A percentile compares a stretch with the other conserved stretches of the same genome.
phyloP scores from a whole-genome alignment of 73 alveolate genomes.

The Effrenium voratum region DNA sequence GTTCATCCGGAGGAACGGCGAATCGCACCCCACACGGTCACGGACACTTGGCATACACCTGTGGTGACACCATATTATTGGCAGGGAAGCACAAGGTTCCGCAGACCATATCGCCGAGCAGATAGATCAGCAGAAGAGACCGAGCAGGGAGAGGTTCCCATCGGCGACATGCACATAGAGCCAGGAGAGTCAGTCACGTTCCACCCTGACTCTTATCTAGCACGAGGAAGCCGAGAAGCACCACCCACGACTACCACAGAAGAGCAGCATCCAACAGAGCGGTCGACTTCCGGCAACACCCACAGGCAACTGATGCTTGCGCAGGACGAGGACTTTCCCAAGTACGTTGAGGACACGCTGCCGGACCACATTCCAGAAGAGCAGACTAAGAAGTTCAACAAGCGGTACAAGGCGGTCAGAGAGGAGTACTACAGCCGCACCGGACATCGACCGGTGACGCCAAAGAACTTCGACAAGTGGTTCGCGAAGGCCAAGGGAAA shows the following conservation, averaged over 20 bases:
- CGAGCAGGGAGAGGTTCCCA: no score
- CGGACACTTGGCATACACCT: neutral
- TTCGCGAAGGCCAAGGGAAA: neutral
- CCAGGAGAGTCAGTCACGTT: no score
- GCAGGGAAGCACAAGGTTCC: neutral
- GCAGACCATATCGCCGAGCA: neutral
- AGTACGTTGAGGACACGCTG: neutral
- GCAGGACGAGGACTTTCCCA: neutral
- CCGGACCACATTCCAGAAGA: neutral
- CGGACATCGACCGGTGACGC: neutral
- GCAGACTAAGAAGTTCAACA: neutral
- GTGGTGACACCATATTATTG: neutral
- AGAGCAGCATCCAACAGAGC: no score
- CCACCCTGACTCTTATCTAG: no score
- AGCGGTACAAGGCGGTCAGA: neutral
- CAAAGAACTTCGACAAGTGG: neutral
- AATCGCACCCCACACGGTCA: neutral
- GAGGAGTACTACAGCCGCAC: constrained; percentile 23
- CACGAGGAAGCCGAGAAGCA: no score
- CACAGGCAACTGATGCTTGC: neutral
- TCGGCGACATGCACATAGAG: no score
- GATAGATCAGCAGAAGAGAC: neutral
- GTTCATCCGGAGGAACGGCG: neutral
- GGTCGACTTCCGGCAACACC: no score
- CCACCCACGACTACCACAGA: no score